These are phyloP conservation scores for Solanum hybrid DNA, from an alignment of 305 asterid species.

Conservation along the genomic window DNA sequence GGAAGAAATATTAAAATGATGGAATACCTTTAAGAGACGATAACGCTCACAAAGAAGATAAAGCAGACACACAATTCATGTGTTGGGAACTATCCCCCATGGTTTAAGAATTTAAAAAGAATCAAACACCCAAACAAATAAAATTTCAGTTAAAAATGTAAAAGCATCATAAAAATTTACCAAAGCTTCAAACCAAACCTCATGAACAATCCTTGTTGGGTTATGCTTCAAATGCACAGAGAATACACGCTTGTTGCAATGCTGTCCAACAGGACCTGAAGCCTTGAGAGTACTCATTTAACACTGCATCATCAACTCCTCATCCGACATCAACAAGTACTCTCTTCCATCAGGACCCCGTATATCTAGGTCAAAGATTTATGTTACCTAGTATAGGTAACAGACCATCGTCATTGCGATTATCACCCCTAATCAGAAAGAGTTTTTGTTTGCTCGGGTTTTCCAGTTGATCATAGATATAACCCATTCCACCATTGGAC, in stretches of 20 bases:
- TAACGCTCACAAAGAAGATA: conserved; percentile 49
- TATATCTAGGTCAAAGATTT: not conserved
- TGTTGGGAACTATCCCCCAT: conserved; percentile 38
- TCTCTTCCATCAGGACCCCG: conserved; percentile 30
- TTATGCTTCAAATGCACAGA: conserved; percentile 89
- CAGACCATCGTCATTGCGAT: not conserved
- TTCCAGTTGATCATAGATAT: not conserved
- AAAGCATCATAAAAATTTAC: not conserved
- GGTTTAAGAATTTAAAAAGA: conserved; percentile 11
- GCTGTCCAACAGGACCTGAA: conserved; percentile 94
- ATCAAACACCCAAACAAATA: not conserved
- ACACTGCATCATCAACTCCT: conserved; percentile 66
- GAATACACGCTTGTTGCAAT: conserved; percentile 85
- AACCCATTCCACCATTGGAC: not conserved
- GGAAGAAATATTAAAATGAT: not conserved
- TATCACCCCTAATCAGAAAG: not conserved
- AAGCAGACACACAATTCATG: conserved; percentile 46
- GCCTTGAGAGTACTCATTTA: conserved; percentile 69
- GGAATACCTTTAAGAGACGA: conserved; percentile 63
- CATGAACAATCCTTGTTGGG: conserved; percentile 27
- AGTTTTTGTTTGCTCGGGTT: not conserved
- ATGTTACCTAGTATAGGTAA: not conserved
- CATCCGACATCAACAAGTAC: conserved; percentile 59
- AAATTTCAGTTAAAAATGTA: not conserved
- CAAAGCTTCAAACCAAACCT: conserved; percentile 18